These are phyloP conservation scores for Chrysanthemum seticuspe DNA, from an alignment of 129 eudicot species.

Conservation along the genomic window DNA sequence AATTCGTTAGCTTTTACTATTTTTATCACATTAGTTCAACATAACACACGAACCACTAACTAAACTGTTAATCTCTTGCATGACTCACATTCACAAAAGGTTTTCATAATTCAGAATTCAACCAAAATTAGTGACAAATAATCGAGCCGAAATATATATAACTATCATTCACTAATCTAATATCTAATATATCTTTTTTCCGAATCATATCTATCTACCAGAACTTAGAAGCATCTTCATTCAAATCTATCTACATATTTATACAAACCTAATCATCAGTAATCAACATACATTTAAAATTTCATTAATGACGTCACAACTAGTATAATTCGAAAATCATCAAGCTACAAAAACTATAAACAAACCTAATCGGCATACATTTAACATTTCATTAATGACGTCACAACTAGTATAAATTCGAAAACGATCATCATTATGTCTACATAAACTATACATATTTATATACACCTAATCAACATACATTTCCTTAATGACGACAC, in stretches of 20 bases:
- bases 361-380: not conserved
- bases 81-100: too few species aligned
- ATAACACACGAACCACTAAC: too few species aligned
- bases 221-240: slow-evolving; percentile 10
- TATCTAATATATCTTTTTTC: too few species aligned
- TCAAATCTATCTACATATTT: not conserved
- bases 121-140: too few species aligned
- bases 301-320: not conserved
- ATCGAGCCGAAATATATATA: too few species aligned
- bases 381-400: not conserved
- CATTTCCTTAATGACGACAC: not conserved
- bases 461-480: slow-evolving; percentile 16
- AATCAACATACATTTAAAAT: too few species aligned
- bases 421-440: not conserved
- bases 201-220: not conserved
- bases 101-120: too few species aligned
- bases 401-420: not conserved
- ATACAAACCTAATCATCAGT: not conserved
- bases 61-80: too few species aligned
- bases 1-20: too few species aligned
- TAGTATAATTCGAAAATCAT: not conserved
- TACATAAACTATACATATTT: not conserved
- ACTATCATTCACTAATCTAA: too few species aligned
- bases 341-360: not conserved
- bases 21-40: too few species aligned